Percentiles rank a stretch among this genome's conserved stretches.
These are phyloP conservation scores for Artomyces pyxidatus DNA, from an alignment of 768 basidiomycete species.

Conservation along the genomic window DNA sequence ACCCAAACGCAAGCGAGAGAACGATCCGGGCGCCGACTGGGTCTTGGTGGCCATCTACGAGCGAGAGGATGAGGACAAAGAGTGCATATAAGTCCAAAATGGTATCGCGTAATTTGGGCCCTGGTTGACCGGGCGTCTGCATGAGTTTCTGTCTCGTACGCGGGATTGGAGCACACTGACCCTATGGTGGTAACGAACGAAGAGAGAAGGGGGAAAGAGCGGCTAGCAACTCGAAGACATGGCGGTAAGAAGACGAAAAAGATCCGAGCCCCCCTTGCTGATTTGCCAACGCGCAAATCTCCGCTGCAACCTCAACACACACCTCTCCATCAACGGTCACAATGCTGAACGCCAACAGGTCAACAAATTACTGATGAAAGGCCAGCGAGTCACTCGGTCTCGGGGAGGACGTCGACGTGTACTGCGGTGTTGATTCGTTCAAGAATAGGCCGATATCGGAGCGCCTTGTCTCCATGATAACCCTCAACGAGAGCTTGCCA, in stretches of 20 bases:
- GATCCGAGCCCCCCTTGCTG: too few species aligned
- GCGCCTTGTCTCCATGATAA: too few species aligned
- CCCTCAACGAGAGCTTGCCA: too few species aligned
- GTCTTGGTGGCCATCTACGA: slow-evolving; percentile 27
- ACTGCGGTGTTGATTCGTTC: too few species aligned
- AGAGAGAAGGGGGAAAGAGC: not conserved
- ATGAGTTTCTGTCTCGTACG: not conserved
- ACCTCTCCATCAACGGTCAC: too few species aligned
- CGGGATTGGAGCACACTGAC: not conserved
- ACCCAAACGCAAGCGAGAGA: slow-evolving; percentile 32
- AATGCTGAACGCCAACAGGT: too few species aligned
- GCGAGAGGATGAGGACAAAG: not conserved
- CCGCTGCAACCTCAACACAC: too few species aligned
- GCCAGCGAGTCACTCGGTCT: too few species aligned
- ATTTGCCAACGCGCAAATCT: too few species aligned
- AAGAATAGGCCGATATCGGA: too few species aligned
- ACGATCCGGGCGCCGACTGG: slow-evolving; percentile 23
- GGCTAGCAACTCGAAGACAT: not conserved
- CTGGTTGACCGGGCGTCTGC: not conserved
- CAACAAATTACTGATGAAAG: too few species aligned
- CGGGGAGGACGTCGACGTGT: too few species aligned
- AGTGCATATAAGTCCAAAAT: not conserved
- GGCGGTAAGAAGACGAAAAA: not conserved
- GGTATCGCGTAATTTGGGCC: not conserved
- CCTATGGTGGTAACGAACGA: not conserved